These are phyloP conservation scores for Aspergillus versicolor DNA, from an alignment of 2,329 filamentous ascomycete species.

Conservation along the genomic window DNA sequence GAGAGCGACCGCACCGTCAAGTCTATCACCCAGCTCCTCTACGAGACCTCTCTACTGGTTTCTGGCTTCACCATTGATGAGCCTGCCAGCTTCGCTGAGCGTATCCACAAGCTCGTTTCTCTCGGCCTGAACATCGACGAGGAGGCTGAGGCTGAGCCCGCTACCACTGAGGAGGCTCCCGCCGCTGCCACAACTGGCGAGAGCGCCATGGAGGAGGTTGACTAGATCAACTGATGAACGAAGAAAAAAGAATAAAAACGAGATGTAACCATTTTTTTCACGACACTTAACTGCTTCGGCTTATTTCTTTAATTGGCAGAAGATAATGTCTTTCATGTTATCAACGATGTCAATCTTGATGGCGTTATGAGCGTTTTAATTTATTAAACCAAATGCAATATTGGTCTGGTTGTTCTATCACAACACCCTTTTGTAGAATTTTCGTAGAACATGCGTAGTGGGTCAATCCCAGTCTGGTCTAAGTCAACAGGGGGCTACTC, in stretches of 20 bases:
- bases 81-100: conserved; percentile 95
- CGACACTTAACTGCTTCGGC: conserved; percentile 17
- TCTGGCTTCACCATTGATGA: conserved; percentile 99
- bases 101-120: conserved; percentile 99
- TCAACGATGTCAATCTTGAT: conserved; percentile 19
- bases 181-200: conserved; percentile 69
- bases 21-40: conserved; percentile 96
- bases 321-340: conserved; percentile 15
- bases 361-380: conserved; percentile 27
- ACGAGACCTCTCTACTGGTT: conserved; percentile 97
- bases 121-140: conserved; percentile 97
- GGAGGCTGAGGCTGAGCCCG: conserved; percentile 71
- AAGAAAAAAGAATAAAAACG: conserved; percentile 7
- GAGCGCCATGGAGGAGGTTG: conserved; percentile 99
- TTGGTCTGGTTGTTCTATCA: conserved; percentile 11
- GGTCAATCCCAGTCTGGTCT: too few relatives aligned
- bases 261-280: conserved; percentile 17
- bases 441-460: too few relatives aligned
- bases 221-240: conserved; percentile 59
- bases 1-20: conserved; percentile 99
- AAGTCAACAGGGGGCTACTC: too few relatives aligned
- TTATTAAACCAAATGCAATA: conserved; percentile 16
- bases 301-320: conserved; percentile 19
- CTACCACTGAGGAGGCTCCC: conserved; percentile 56
- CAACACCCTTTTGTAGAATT: background rate